These are phyloP conservation scores for Plectosphaerella cucumerina DNA, from an alignment of 2,329 filamentous ascomycete genomes.

Conservation along the genomic window DNA sequence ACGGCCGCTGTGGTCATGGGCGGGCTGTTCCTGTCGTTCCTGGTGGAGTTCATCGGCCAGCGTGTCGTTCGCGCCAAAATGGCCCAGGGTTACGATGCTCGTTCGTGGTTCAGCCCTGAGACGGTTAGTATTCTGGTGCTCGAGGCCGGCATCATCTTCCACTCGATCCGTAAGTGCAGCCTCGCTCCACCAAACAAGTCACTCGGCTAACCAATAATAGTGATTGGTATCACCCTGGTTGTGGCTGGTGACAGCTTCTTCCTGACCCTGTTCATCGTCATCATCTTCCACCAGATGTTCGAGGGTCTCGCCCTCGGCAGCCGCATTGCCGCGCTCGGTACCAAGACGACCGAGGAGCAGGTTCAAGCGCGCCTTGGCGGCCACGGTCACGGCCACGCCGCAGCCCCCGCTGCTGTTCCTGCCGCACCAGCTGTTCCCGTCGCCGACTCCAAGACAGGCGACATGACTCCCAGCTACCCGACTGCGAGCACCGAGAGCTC, in stretches of 20 bases:
- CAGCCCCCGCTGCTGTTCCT: neutral
- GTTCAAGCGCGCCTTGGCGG: conserved; percentile 13
- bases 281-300: conserved; percentile 76
- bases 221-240: conserved; percentile 62
- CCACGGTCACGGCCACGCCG: conserved; percentile 14
- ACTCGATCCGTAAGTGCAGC: conserved; percentile 56
- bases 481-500: neutral
- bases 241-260: conserved; percentile 54
- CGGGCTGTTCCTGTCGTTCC: conserved; percentile 67
- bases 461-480: conserved; percentile 4
- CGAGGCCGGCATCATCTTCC: conserved; percentile 71
- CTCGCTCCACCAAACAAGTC: neutral
- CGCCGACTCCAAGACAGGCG: conserved; percentile 1
- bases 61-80: conserved; percentile 43
- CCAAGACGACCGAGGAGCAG: conserved; percentile 6
- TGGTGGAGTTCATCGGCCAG: conserved; percentile 64
- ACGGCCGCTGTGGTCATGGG: conserved; percentile 70
- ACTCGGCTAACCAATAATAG: conserved; percentile 25
- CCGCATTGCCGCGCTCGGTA: conserved; percentile 59
- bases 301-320: conserved; percentile 72
- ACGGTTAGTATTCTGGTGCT: conserved; percentile 64
- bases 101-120: conserved; percentile 30
- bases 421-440: neutral
- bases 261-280: conserved; percentile 58
- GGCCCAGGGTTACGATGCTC: conserved; percentile 15